These are phyloP conservation scores for Fusarium drepaniforme DNA, from an alignment of 2,329 filamentous ascomycete species.

Conservation along the genomic window DNA sequence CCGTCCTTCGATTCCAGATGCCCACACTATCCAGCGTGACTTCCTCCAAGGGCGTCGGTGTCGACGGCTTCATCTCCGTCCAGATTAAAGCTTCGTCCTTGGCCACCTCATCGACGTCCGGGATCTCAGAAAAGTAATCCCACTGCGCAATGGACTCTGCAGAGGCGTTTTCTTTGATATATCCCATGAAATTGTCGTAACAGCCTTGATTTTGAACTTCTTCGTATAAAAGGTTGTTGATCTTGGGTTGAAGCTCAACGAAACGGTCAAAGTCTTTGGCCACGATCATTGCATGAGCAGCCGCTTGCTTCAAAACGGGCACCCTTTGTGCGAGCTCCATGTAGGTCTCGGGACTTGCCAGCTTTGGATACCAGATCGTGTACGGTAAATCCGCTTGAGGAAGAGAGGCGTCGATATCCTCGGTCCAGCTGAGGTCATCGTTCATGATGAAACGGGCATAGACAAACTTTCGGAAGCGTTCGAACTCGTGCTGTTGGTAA, in stretches of 20 bases:
- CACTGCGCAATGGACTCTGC: neutral
- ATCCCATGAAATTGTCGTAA: neutral
- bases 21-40: neutral
- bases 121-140: neutral
- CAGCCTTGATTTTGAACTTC: neutral
- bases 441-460: slow-evolving; percentile 8
- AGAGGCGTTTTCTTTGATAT: neutral
- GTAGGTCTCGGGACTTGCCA: neutral
- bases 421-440: neutral
- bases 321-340: neutral
- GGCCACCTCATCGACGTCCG: neutral
- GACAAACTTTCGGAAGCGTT: neutral
- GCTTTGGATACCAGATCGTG: neutral
- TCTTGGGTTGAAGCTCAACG: neutral
- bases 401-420: neutral
- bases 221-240: neutral
- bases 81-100: neutral
- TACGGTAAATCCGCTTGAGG: neutral
- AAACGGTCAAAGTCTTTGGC: neutral
- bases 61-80: neutral
- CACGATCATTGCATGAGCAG: neutral
- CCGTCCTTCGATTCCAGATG: neutral
- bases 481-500: neutral
- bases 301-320: neutral
- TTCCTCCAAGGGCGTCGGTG: neutral